These are phyloP conservation scores for Coniophora puteana DNA, from an alignment of 1,284 basidiomycete species.

Conservation along the genomic window DNA sequence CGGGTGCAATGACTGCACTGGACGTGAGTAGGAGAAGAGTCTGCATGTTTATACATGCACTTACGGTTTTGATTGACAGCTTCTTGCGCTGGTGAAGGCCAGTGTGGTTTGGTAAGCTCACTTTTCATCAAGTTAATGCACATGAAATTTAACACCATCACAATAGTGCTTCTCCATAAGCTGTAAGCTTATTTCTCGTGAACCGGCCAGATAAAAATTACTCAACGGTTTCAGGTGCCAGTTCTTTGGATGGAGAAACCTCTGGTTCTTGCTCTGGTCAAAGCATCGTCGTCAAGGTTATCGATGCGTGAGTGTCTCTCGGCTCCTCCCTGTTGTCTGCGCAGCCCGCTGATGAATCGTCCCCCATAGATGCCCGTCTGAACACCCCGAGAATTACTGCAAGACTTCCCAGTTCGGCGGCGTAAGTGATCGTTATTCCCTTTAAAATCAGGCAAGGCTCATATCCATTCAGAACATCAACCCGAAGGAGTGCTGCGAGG, in stretches of 20 bases:
- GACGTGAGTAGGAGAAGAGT: neutral
- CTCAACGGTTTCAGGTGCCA: constrained; percentile 12
- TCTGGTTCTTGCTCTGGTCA: constrained; percentile 20
- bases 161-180: constrained; percentile 6
- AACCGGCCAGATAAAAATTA: neutral
- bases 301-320: constrained; percentile 21
- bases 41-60: neutral
- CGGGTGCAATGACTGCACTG: constrained; percentile 1
- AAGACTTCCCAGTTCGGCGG: constrained; percentile 26
- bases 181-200: neutral
- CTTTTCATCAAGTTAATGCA: neutral
- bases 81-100: constrained; percentile 4
- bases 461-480: constrained; percentile 14
- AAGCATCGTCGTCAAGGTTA: constrained; percentile 25
- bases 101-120: constrained; percentile 4
- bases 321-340: too few relatives aligned
- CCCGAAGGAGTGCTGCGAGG: constrained; percentile 23
- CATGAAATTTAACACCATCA: neutral
- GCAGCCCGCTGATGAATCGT: too few relatives aligned
- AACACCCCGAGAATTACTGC: constrained; percentile 27
- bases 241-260: constrained; percentile 24
- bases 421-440: constrained; percentile 8
- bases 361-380: constrained; percentile 21
- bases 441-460: neutral
- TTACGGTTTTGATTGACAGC: neutral